These are phyloP conservation scores for Leccinum variabile DNA, from an alignment of 1,284 basidiomycete species.

Conservation along the genomic window DNA sequence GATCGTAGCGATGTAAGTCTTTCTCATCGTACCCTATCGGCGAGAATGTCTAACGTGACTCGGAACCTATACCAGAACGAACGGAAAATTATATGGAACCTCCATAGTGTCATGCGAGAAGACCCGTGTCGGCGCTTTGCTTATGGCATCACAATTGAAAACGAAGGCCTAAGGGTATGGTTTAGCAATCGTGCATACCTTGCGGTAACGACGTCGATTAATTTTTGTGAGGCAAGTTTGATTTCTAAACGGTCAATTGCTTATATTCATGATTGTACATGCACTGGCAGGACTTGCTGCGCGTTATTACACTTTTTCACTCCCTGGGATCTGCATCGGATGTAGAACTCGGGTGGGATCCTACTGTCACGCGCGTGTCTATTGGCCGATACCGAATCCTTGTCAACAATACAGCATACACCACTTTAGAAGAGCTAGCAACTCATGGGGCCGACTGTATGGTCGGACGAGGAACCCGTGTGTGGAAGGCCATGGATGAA, in stretches of 20 bases:
- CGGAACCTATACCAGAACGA: constrained; percentile 9
- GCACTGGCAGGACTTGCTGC: neutral
- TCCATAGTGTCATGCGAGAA: neutral
- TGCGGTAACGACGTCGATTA: neutral
- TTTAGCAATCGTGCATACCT: constrained; percentile 7
- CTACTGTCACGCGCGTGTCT: constrained; percentile 8
- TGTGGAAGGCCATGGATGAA: constrained; percentile 7
- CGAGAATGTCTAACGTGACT: too few species aligned
- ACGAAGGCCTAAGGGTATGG: neutral
- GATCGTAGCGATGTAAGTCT: too few species aligned
- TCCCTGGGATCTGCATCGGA: constrained; percentile 1
- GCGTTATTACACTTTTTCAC: constrained; percentile 4
- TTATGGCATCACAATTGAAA: neutral
- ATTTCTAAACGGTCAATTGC: neutral
- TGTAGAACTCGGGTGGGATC: constrained; percentile 19
- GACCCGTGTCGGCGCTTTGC: neutral
- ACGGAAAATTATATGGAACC: neutral
- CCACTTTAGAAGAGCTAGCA: neutral
- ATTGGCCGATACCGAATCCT: constrained; percentile 9
- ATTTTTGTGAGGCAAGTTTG: constrained; percentile 1
- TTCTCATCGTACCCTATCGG: too few species aligned
- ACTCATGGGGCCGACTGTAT: constrained; percentile 10
- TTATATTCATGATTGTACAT: neutral
- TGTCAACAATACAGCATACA: neutral
- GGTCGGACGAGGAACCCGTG: constrained; percentile 11